Evolutionary conservation across 2,329 filamentous ascomycete species (phyloP).

Genomic region (Aspergillus sp.): DNA sequence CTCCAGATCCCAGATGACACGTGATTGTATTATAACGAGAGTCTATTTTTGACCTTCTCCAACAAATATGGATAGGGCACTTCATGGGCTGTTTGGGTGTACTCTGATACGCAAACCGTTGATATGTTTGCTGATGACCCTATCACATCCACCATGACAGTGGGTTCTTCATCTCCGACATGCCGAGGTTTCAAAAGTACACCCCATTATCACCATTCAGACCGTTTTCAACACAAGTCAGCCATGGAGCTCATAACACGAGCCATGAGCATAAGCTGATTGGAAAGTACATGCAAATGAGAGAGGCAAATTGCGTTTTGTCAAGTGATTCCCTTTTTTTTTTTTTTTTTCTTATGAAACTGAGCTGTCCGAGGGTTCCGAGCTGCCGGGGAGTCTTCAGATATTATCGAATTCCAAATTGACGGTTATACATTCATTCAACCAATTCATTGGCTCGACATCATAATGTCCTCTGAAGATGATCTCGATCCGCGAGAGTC

Average conservation of each 20-base stretch:
- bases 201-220: background rate
- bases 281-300: background rate
- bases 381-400: no score
- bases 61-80: no score
- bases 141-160: background rate
- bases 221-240: background rate
- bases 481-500: conserved; percentile 5
- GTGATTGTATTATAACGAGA: background rate
- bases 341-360: background rate
- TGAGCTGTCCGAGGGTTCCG: no score
- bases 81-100: no score
- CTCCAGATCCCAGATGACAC: background rate
- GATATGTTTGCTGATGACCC: no score
- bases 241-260: background rate
- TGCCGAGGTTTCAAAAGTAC: background rate
- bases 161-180: background rate
- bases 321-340: background rate
- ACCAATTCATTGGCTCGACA: background rate
- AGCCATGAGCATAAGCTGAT: background rate
- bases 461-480: conserved; percentile 12
- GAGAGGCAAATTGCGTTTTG: background rate
- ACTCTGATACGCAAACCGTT: no score
- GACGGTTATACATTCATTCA: background rate
- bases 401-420: background rate
- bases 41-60: no score